phyloP scores from a whole-genome alignment of 441 rosid species.

The Biscutella laevigata region DNA sequence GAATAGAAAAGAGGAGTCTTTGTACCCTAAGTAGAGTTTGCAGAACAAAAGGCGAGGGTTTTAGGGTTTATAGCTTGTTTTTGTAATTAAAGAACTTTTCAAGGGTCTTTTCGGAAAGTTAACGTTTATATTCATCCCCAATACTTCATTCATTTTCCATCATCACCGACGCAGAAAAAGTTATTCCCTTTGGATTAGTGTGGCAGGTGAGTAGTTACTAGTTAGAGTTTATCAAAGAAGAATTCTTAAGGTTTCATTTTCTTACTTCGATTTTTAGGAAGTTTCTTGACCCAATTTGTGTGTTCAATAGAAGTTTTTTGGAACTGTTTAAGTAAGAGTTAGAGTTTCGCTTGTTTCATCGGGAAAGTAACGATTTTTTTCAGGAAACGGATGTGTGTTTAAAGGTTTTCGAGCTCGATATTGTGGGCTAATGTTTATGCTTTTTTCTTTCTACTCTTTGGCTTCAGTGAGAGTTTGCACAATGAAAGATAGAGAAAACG shows the following conservation, averaged over 20 bases:
- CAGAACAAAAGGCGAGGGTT: conserved; percentile 1
- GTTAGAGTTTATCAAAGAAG: neutral
- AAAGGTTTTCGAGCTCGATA: neutral
- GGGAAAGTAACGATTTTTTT: neutral
- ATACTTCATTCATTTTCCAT: neutral
- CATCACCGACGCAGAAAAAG: conserved; percentile 4
- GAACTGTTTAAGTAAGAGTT: neutral
- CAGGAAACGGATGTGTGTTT: neutral
- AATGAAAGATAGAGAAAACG: conserved; percentile 34
- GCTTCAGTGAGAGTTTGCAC: conserved; percentile 8
- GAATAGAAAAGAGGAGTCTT: neutral
- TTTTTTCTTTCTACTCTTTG: neutral
- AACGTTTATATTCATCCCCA: neutral
- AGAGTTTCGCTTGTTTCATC: neutral
- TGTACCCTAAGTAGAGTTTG: conserved; percentile 13
- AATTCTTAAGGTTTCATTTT: neutral
- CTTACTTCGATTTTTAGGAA: neutral
- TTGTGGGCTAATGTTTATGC: neutral
- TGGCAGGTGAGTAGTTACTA: conserved; percentile 15
- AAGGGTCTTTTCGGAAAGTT: conserved; percentile 11
- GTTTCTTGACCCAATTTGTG: neutral
- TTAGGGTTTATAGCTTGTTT: conserved; percentile 19
- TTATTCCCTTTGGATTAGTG: conserved; percentile 5
- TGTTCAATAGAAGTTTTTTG: neutral
- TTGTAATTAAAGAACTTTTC: neutral